Evolutionary conservation across 805 yeast species (phyloP).

Genomic region (Wickerhamomyces canadensis): DNA sequence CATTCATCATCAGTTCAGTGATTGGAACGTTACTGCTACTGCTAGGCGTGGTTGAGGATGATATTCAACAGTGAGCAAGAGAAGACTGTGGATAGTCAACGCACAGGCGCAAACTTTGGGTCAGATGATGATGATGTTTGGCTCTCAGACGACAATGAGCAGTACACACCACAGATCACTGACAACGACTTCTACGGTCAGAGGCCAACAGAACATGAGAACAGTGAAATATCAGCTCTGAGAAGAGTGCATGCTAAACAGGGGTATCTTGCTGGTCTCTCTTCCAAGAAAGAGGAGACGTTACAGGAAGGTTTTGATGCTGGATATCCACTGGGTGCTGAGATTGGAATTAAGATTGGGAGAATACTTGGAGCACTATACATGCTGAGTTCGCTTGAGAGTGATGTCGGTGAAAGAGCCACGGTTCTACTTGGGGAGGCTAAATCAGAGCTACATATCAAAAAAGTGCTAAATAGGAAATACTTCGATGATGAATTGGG

Average conservation of each 20-base stretch:
- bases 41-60: too few species aligned
- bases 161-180: conserved; percentile 7
- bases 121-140: conserved; percentile 30
- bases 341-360: conserved; percentile 63
- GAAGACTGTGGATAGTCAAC: too few species aligned
- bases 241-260: conserved; percentile 64
- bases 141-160: conserved; percentile 29
- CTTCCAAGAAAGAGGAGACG: conserved; percentile 58
- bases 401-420: conserved; percentile 15
- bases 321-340: conserved; percentile 74
- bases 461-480: conserved; percentile 46
- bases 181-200: conserved; percentile 34
- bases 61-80: background rate
- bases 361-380: conserved; percentile 51
- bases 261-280: conserved; percentile 81
- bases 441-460: conserved; percentile 48
- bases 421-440: conserved; percentile 31
- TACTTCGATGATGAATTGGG: conserved; percentile 43
- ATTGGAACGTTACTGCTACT: too few species aligned
- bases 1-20: too few species aligned
- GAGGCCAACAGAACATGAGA: conserved; percentile 12
- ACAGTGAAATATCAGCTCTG: conserved; percentile 32
- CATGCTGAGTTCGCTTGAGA: conserved; percentile 16
- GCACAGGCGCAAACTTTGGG: too few species aligned
- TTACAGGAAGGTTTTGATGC: conserved; percentile 78